phyloP scores from a whole-genome alignment of 495 filamentous ascomycete species.

The Massariosphaeria phaeospora region DNA sequence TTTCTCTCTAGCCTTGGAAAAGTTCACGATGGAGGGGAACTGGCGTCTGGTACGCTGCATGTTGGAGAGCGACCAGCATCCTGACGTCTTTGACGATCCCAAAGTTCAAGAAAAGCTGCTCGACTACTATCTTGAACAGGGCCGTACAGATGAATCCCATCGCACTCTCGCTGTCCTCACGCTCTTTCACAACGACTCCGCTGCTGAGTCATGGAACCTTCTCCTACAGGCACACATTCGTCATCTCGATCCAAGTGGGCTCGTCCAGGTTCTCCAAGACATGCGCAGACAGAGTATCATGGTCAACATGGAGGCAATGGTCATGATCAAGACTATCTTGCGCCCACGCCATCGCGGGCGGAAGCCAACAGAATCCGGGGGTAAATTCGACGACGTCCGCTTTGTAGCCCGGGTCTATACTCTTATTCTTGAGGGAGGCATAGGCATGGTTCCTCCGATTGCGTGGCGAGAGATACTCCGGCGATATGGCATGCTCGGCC shows the following conservation, averaged over 20 bases:
- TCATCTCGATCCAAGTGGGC: conserved; percentile 17
- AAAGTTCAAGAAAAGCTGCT: conserved; percentile 55
- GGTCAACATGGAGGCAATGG: conserved; percentile 3
- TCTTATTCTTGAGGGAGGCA: conserved; percentile 37
- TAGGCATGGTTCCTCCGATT: conserved; percentile 35
- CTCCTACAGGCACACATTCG: conserved; percentile 40
- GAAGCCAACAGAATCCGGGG: conserved; percentile 2
- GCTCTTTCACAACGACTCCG: conserved; percentile 24
- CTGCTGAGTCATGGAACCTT: conserved; percentile 41
- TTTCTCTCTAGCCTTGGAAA: conserved; percentile 56
- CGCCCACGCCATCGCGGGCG: conserved; percentile 10
- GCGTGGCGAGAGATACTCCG: conserved; percentile 49
- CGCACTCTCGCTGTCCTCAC: conserved; percentile 51
- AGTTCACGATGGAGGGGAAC: conserved; percentile 53
- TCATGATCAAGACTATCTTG: conserved; percentile 7
- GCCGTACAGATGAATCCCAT: conserved; percentile 52
- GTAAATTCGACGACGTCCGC: conserved; percentile 31
- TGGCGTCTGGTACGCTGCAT: conserved; percentile 38
- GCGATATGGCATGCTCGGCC: conserved; percentile 47
- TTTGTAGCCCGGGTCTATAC: conserved; percentile 39
- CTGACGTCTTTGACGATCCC: conserved; percentile 64
- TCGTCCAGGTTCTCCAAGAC: conserved; percentile 15
- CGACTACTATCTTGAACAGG: conserved; percentile 45
- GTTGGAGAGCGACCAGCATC: conserved; percentile 67
- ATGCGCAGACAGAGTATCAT: conserved; percentile 15